Conservation (phyloP, 306 rosid genomes). For the Styphnolobium japonicum region DNA sequence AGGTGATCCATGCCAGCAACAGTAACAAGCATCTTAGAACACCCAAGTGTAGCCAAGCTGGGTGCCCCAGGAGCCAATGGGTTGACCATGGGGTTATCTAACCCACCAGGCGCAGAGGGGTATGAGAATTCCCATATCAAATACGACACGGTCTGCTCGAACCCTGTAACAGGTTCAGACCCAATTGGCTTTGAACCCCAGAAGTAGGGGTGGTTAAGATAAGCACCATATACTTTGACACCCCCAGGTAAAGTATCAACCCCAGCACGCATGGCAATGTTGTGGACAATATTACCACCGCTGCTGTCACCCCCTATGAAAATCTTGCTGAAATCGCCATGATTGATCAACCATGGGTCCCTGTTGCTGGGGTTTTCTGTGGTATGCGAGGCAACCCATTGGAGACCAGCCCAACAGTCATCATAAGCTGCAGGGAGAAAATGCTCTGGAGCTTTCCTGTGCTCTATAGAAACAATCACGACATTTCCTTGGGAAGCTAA, state of each 20-base stretch:
- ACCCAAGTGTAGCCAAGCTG: constrained; percentile 28
- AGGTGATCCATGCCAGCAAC: constrained; percentile 28
- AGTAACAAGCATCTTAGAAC: constrained; percentile 25
- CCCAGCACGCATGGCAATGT: constrained; percentile 44
- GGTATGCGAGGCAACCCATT: constrained; percentile 40
- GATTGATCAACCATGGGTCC: constrained; percentile 44
- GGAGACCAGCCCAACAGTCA: constrained; percentile 46
- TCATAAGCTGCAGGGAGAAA: constrained; percentile 39
- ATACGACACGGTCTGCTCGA: not conserved
- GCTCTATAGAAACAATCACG: constrained; percentile 37
- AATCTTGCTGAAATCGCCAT: constrained; percentile 31
- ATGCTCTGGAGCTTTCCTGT: constrained; percentile 48
- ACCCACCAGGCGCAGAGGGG: constrained; percentile 29
- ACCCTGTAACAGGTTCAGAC: not conserved
- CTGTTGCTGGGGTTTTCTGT: not conserved
- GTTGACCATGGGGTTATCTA: constrained; percentile 37
- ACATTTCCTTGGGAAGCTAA: constrained; percentile 35
- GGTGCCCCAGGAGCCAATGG: constrained; percentile 31
- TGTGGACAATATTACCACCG: constrained; percentile 48
- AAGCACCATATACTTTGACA: constrained; percentile 31
- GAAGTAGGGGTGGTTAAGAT: constrained; percentile 46
- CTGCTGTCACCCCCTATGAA: constrained; percentile 54
- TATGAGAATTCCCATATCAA: constrained; percentile 26
- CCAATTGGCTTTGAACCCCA: constrained; percentile 40
- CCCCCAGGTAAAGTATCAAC: constrained; percentile 37